Base-by-base conservation (phyloP, 352 stramenopile genomes). In the Thraustochytrium striatum region DNA sequence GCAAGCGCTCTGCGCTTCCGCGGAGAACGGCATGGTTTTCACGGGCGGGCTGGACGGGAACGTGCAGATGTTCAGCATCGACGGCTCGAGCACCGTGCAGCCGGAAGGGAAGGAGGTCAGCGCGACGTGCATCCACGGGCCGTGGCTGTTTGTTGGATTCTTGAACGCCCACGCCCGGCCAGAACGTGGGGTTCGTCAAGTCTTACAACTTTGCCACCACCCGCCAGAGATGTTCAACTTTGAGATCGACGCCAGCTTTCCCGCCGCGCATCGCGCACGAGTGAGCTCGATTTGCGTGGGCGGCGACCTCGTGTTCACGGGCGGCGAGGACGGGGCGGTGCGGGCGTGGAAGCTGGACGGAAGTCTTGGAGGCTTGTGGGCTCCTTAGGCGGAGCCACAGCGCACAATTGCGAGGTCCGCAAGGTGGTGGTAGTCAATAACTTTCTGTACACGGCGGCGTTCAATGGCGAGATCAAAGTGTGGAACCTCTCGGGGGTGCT, bases 81-180 rank as follows among this genome's bases (percentile, higher is more conserved):
- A 38, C 65, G 65, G 65, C 3, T 30, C 65, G 32, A 47, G 52
- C 44, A 75, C n/a, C 43, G 65, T 61, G 65, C 50, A 30, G 16
- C 41, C 65, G 32, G 65, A 75, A 21, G 65, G 65, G 41, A 61
- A 75, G 65, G 65, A 75, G 47, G 65, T 75, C 7, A 75, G 44
- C 47, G 52, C 21, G 7, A 30, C 68, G 21, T 75, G 65, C 65
- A 55, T 58, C 35, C 30, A 62, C 30, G 9, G 43, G 25, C 30
- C 30, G 32, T 75, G 65, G 65, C 65, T 75, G 21, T 75, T 75
- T 32, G 65, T 75, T 21, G 65, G 65, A 25, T 75, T 25, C 41
- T 38, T 61, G 19, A 38, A 61, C 50, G 65, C 59, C 59, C 5
- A 25, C 43, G 50, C 44, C 44, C 25, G 65, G 65, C 43, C 44